Evolutionary conservation across 139 green algal species (phyloP).

Genomic region (Chlamydomonas sp.): DNA sequence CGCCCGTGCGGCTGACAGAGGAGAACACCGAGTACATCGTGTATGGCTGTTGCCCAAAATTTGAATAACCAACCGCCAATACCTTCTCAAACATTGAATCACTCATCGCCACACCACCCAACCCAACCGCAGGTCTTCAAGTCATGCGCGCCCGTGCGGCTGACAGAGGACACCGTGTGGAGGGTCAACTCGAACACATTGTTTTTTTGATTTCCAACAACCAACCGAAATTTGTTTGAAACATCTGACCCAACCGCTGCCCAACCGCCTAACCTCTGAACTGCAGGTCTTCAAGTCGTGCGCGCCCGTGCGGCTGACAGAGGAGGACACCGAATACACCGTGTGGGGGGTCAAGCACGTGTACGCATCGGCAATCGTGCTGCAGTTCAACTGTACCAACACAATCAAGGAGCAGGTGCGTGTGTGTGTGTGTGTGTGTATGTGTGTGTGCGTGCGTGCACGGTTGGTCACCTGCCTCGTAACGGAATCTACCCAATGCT

Average conservation of each 20-base stretch:
- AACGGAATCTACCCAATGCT: too few species aligned
- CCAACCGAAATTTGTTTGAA: constrained; percentile 9
- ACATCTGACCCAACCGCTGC: too few species aligned
- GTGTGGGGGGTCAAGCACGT: constrained; percentile 88
- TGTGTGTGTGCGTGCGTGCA: too few species aligned
- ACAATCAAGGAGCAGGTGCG: constrained; percentile 87
- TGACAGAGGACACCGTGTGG: constrained; percentile 85
- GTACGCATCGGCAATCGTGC: constrained; percentile 71
- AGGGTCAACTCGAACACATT: constrained; percentile 87
- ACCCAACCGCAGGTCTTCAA: too few species aligned
- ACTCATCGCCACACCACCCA: too few species aligned
- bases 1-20: constrained; percentile 73
- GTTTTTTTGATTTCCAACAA: too few species aligned
- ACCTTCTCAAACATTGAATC: background rate
- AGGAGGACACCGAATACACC: constrained; percentile 90
- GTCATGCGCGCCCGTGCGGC: constrained; percentile 56
- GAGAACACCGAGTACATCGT: constrained; percentile 91
- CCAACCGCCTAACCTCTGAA: too few species aligned
- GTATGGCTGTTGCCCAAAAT: constrained; percentile 70
- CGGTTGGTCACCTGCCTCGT: too few species aligned
- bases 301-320: constrained; percentile 66
- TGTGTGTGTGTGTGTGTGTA: too few species aligned
- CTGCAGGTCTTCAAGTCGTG: constrained; percentile 90
- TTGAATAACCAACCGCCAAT: constrained; percentile 15
- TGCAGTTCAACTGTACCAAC: constrained; percentile 98